Evolutionary conservation across 192 early-diverging fungal species (phyloP).

Genomic region (Chytriomyces sp.): DNA sequence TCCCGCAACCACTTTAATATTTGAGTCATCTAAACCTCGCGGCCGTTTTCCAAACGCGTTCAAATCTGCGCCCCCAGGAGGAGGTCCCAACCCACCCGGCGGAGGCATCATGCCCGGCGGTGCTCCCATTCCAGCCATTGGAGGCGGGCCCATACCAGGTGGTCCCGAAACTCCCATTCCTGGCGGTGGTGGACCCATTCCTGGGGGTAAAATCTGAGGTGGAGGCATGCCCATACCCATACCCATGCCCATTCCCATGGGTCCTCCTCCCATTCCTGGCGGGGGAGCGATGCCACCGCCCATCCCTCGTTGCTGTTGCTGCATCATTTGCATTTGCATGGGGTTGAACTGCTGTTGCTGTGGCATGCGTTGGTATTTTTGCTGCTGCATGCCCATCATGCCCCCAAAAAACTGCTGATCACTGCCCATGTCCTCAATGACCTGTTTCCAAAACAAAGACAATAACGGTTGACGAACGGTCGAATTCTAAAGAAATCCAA

Average conservation of each 20-base stretch:
- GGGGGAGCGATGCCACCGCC: not conserved
- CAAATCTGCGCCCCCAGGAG: slow-evolving; percentile 6
- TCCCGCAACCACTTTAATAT: slow-evolving; percentile 32
- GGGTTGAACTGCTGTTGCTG: slow-evolving; percentile 37
- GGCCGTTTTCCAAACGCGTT: slow-evolving; percentile 33
- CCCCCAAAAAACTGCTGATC: slow-evolving; percentile 23
- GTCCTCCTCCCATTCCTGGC: not conserved
- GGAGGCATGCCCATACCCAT: slow-evolving; percentile 1
- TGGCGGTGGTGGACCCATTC: slow-evolving; percentile 24
- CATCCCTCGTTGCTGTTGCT: slow-evolving; percentile 8
- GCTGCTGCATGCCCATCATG: slow-evolving; percentile 32
- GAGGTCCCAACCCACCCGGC: not conserved
- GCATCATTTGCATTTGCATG: slow-evolving; percentile 37
- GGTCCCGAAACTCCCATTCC: slow-evolving; percentile 23
- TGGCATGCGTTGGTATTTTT: slow-evolving; percentile 37
- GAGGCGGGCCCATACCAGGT: slow-evolving; percentile 16
- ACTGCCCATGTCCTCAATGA: slow-evolving; percentile 20
- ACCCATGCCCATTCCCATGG: not conserved
- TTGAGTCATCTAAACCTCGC: slow-evolving; percentile 33
- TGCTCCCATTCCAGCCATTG: not conserved
- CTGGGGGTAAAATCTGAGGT: slow-evolving; percentile 1
- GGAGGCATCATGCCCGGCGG: slow-evolving; percentile 22
- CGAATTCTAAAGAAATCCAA: not conserved
- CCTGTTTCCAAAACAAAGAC: not conserved
- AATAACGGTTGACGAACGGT: not conserved